Conservation (phyloP, 1,284 basidiomycete genomes). For the Ustilago sp. region DNA sequence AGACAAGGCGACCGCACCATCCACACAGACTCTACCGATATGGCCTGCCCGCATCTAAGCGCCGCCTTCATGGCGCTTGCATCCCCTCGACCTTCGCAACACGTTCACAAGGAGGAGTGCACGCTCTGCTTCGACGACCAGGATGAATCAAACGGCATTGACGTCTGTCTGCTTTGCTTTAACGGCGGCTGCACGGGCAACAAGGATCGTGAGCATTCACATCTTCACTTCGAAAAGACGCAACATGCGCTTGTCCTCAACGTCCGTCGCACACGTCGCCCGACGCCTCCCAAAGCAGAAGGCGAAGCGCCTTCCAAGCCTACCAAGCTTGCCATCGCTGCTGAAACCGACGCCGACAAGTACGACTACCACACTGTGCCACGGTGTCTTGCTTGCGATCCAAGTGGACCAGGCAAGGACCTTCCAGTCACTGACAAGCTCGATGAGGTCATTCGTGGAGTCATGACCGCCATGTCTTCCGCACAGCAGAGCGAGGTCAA, state of each 20-base stretch:
- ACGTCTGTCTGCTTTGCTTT: constrained; percentile 92
- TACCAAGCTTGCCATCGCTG: constrained; percentile 85
- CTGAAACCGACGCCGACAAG: constrained; percentile 88
- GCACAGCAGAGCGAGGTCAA: constrained; percentile 93
- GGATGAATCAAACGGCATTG: constrained; percentile 78
- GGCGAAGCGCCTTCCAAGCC: constrained; percentile 69
- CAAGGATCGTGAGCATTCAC: constrained; percentile 57
- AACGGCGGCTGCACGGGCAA: constrained; percentile 76
- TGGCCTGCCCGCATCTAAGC: constrained; percentile 60
- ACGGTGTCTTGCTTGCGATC: constrained; percentile 77
- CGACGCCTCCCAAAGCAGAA: constrained; percentile 5
- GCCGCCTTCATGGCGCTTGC: constrained; percentile 50
- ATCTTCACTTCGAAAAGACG: constrained; percentile 70
- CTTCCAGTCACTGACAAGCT: constrained; percentile 71
- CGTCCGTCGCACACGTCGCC: constrained; percentile 79
- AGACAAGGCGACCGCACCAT: constrained; percentile 3
- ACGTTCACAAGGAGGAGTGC: constrained; percentile 85
- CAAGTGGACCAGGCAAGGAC: constrained; percentile 71
- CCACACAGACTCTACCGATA: constrained; percentile 13
- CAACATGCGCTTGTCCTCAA: constrained; percentile 85
- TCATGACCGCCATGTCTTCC: constrained; percentile 86
- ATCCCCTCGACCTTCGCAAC: constrained; percentile 56
- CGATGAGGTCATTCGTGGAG: constrained; percentile 75
- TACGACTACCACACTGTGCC: constrained; percentile 80
- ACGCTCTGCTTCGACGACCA: constrained; percentile 97